A percentile compares a stretch with the other conserved stretches of the same genome.
Conservation (phyloP, 306 rosid species). For the Astragalus glycyphyllos region DNA sequence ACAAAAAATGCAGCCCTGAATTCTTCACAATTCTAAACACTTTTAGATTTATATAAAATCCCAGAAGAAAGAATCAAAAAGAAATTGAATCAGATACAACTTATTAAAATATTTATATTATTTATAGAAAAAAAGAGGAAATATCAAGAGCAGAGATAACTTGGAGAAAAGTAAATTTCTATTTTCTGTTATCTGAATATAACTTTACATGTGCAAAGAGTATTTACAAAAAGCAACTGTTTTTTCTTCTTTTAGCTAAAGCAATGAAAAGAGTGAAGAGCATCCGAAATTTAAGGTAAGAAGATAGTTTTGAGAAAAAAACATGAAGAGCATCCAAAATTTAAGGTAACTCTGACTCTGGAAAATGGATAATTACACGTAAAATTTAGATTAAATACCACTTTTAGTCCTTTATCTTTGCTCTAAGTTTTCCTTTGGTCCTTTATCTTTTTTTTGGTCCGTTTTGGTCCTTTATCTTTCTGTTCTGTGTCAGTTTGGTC, state of each 20-base stretch:
- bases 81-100: background rate
- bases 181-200: no score
- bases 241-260: background rate
- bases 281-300: background rate
- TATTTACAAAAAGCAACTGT: background rate
- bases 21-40: constrained; percentile 37
- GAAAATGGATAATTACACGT: background rate
- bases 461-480: no score
- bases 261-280: background rate
- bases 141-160: no score
- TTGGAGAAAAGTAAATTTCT: no score
- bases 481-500: no score
- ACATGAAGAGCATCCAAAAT: no score
- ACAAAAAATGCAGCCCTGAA: constrained; percentile 38
- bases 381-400: no score
- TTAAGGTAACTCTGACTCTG: background rate
- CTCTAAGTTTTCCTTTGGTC: no score
- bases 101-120: background rate
- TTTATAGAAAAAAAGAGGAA: background rate
- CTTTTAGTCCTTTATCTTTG: no score
- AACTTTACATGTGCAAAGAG: background rate
- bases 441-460: no score
- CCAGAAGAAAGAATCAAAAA: constrained; percentile 15
- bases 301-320: no score
- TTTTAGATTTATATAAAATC: constrained; percentile 1